Percentiles rank a stretch among this genome's conserved stretches.
Evolutionary conservation across 2,329 filamentous ascomycete genomes (phyloP).

Genomic region (Fusarium tuaranense): DNA sequence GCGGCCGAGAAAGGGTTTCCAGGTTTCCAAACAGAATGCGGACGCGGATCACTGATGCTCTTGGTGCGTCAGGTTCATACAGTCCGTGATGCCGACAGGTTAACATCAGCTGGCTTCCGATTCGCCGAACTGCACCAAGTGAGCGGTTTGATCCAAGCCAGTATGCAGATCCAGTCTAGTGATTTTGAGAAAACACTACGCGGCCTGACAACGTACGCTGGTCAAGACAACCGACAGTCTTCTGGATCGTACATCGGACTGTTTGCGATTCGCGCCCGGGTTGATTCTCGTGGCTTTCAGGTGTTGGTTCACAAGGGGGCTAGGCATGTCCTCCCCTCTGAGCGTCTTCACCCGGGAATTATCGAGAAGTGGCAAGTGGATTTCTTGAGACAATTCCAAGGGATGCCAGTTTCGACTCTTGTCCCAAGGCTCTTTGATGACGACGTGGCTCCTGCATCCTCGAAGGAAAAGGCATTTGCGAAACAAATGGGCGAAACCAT

Average conservation of each 20-base stretch:
- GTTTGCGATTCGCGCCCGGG: constrained; percentile 65
- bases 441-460: constrained; percentile 49
- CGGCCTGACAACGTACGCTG: constrained; percentile 71
- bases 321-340: constrained; percentile 70
- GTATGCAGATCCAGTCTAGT: constrained; percentile 76
- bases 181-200: constrained; percentile 71
- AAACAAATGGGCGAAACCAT: constrained; percentile 57
- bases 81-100: constrained; percentile 68
- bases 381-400: constrained; percentile 63
- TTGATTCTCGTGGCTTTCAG: constrained; percentile 67
- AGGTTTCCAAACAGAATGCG: constrained; percentile 55
- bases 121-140: constrained; percentile 79
- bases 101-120: constrained; percentile 79
- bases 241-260: constrained; percentile 67
- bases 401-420: constrained; percentile 51
- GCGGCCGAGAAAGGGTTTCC: constrained; percentile 55
- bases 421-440: constrained; percentile 48
- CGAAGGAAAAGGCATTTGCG: constrained; percentile 58
- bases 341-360: constrained; percentile 62
- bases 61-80: constrained; percentile 73
- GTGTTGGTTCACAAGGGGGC: constrained; percentile 68
- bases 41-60: constrained; percentile 83
- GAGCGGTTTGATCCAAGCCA: constrained; percentile 73
- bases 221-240: constrained; percentile 57
- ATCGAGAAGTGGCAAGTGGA: constrained; percentile 67